phyloP scores from a whole-genome alignment of 441 rosid species.

The Croton setiger region DNA sequence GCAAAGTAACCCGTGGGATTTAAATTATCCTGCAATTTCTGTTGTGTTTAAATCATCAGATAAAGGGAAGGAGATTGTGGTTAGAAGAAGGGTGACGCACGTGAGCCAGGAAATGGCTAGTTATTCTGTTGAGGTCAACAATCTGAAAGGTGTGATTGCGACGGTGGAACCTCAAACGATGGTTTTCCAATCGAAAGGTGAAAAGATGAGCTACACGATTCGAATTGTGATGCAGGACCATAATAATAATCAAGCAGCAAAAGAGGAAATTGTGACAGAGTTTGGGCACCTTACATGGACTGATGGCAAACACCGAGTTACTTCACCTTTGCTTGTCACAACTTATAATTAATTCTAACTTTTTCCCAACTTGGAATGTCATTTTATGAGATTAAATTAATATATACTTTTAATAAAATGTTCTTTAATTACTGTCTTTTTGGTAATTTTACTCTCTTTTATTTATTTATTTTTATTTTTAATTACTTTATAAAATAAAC shows the following conservation, averaged over 20 bases:
- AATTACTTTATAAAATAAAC: too few species aligned
- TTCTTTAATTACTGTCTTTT: too few species aligned
- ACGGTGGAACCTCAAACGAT: conserved; percentile 17
- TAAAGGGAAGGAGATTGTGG: not conserved
- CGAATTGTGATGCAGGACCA: not conserved
- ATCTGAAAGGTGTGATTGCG: not conserved
- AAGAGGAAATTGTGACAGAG: not conserved
- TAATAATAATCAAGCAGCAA: too few species aligned
- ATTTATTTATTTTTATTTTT: too few species aligned
- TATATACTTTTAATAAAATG: too few species aligned
- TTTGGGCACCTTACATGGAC: conserved; percentile 25
- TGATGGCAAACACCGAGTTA: conserved; percentile 20
- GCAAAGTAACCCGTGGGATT: conserved; percentile 17
- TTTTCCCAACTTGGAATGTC: too few species aligned
- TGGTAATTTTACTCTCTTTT: too few species aligned
- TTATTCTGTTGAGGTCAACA: not conserved
- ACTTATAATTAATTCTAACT: too few species aligned
- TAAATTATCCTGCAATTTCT: conserved; percentile 36
- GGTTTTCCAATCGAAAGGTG: conserved; percentile 17
- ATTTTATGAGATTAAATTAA: too few species aligned
- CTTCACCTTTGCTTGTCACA: conserved; percentile 23
- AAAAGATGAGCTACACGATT: conserved; percentile 21
- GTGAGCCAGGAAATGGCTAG: not conserved
- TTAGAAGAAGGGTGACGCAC: conserved; percentile 21
- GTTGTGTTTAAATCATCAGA: conserved; percentile 18